Evolutionary conservation across 148 eudicot species (phyloP).

Genomic region (Vaccinium vitisidaea): DNA sequence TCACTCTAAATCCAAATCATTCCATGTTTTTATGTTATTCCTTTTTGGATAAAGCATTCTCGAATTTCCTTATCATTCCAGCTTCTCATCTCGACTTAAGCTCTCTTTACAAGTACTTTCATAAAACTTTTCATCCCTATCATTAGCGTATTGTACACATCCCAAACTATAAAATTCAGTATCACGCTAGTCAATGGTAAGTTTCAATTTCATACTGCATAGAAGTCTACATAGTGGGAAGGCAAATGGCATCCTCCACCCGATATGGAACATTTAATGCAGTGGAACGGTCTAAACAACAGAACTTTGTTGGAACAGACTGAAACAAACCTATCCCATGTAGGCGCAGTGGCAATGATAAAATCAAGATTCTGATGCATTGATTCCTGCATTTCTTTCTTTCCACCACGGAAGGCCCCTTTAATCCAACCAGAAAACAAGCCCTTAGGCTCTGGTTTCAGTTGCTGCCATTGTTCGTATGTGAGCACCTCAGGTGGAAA

Average conservation of each 20-base stretch:
- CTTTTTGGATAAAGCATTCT: neutral
- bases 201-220: neutral
- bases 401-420: conserved; percentile 55
- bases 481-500: conserved; percentile 82
- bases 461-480: conserved; percentile 69
- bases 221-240: neutral
- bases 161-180: neutral
- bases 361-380: conserved; percentile 60
- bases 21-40: neutral
- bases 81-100: neutral
- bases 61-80: neutral
- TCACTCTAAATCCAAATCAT: neutral
- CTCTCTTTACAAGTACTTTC: neutral
- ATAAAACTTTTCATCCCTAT: neutral
- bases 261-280: neutral
- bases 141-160: neutral
- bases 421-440: conserved; percentile 78
- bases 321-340: conserved; percentile 79
- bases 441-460: conserved; percentile 57
- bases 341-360: conserved; percentile 72
- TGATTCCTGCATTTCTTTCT: conserved; percentile 79
- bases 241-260: neutral
- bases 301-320: conserved; percentile 8
- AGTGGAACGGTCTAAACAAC: neutral
- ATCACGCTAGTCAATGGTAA: neutral